These are phyloP conservation scores for Blastomyces gilchristii DNA, from an alignment of 2,329 filamentous ascomycete genomes.

Conservation along the genomic window DNA sequence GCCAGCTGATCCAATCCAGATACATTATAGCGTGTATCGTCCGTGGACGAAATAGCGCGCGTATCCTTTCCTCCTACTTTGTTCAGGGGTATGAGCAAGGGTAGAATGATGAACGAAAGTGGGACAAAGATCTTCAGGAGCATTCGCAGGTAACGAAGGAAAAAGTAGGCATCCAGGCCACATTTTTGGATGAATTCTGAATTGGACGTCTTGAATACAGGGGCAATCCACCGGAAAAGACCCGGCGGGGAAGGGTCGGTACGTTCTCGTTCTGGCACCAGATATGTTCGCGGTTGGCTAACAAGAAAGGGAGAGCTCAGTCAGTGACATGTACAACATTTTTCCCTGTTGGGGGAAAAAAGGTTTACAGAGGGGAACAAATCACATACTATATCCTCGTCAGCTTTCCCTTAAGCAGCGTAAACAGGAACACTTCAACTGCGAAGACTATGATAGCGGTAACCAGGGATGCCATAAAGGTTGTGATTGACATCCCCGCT, in stretches of 20 bases:
- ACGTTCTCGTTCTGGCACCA: slow-evolving; percentile 75
- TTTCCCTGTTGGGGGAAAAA: background rate
- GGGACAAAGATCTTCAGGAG: slow-evolving; percentile 88
- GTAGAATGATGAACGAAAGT: slow-evolving; percentile 65
- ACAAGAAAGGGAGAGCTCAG: slow-evolving; percentile 1
- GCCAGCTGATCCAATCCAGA: slow-evolving; percentile 71
- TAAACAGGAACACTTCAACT: slow-evolving; percentile 57
- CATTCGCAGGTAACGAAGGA: slow-evolving; percentile 77
- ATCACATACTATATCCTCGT: slow-evolving; percentile 68
- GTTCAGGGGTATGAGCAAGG: slow-evolving; percentile 80
- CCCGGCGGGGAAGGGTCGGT: slow-evolving; percentile 60
- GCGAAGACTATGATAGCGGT: slow-evolving; percentile 54
- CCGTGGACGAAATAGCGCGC: slow-evolving; percentile 28
- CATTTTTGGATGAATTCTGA: slow-evolving; percentile 91
- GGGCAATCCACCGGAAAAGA: slow-evolving; percentile 44
- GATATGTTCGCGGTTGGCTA: slow-evolving; percentile 73
- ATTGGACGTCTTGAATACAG: slow-evolving; percentile 57
- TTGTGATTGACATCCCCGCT: slow-evolving; percentile 30
- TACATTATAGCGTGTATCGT: slow-evolving; percentile 38
- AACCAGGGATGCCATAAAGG: slow-evolving; percentile 57
- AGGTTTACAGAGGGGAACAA: background rate
- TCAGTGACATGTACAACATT: background rate
- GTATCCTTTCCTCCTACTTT: slow-evolving; percentile 58
- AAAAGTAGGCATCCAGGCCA: slow-evolving; percentile 94
- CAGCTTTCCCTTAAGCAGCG: slow-evolving; percentile 66